Base-by-base conservation (phyloP, 2,329 filamentous ascomycete genomes). In the Grosmannia clavigera region DNA sequence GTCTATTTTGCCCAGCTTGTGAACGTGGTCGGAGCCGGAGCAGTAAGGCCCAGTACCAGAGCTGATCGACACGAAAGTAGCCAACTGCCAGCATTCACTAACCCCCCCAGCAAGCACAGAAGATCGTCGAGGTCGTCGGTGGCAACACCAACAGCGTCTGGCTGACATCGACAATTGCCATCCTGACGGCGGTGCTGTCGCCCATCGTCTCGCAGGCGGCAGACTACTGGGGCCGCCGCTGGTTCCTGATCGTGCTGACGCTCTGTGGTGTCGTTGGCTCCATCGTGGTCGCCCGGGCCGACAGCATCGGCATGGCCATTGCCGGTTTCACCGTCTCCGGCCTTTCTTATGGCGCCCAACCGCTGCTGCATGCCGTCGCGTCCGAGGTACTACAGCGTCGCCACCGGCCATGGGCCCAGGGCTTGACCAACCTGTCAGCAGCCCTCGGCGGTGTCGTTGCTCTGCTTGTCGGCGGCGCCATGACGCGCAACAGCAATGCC, bases 201-300 rank as follows among this genome's bases (percentile, higher is more conserved):
- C 72, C 71, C 25, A 69, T 71, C 12, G 67, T 74, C 12, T 71
- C 71, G 14, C 73, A 75, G 61, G 73, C 71, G 0, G 70, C 72
- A 25, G 73, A 76, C 63, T 74, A 72, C 65, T 75, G 73, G 73
- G 73, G 73, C n/a, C 69, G 73, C 9, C 70, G 69, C 65, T 73
- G 69, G 70, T 71, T 75, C 59, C 68, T 76, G n/a, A 66, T 76
- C 31, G 57, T 68, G 25, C 66, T 70, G 11, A 73, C 68, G 1
- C 33, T 68, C 14, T 66, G 68, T 46, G 73, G 73, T 22, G 68
- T 65, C 22, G 59, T 71, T 2, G 73, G 74, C 1, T 70, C 64
- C 9, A 61, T 75, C 25, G 63, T 76, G n/a, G 68, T 75, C 14
- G 65, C 70, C 25, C 67, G 70, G 6, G 73, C 73, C 4, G 66